These are phyloP conservation scores for Strobilomyces confusus DNA, from an alignment of 768 basidiomycete species.

Conservation along the genomic window DNA sequence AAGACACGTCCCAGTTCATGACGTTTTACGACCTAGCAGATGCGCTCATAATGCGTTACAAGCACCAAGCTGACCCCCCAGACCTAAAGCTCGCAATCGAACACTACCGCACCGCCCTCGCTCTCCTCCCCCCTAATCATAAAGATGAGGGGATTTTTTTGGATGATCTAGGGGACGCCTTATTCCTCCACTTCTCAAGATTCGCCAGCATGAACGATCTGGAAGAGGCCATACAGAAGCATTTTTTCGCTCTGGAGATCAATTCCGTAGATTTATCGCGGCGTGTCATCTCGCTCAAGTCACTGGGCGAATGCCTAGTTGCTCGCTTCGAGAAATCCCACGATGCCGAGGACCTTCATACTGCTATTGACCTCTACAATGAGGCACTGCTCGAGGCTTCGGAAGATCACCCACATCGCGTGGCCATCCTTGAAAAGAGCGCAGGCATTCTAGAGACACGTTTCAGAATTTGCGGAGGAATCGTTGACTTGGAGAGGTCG, in stretches of 20 bases:
- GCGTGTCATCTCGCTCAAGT: conserved; percentile 18
- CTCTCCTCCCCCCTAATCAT: conserved; percentile 13
- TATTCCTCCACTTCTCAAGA: conserved; percentile 24
- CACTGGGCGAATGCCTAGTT: conserved; percentile 22
- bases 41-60: conserved; percentile 27
- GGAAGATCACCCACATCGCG: conserved; percentile 13
- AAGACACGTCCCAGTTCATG: conserved; percentile 11
- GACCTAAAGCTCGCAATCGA: conserved; percentile 30
- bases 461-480: conserved; percentile 15
- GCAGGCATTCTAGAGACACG: conserved; percentile 15
- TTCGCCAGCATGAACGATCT: conserved; percentile 15
- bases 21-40: conserved; percentile 27
- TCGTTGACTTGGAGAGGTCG: conserved; percentile 24
- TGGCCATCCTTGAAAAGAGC: conserved; percentile 13
- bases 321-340: conserved; percentile 22
- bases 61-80: conserved; percentile 9
- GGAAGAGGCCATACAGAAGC: conserved; percentile 27
- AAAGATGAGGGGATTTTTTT: conserved; percentile 13
- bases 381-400: conserved; percentile 24
- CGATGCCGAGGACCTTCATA: conserved; percentile 23
- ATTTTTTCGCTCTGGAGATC: conserved; percentile 19
- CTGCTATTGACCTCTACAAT: conserved; percentile 22
- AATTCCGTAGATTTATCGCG: conserved; percentile 10
- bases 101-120: conserved; percentile 21
- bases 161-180: conserved; percentile 21